Evolutionary conservation across 768 basidiomycete species (phyloP).

Genomic region (Tremella mesenterica): DNA sequence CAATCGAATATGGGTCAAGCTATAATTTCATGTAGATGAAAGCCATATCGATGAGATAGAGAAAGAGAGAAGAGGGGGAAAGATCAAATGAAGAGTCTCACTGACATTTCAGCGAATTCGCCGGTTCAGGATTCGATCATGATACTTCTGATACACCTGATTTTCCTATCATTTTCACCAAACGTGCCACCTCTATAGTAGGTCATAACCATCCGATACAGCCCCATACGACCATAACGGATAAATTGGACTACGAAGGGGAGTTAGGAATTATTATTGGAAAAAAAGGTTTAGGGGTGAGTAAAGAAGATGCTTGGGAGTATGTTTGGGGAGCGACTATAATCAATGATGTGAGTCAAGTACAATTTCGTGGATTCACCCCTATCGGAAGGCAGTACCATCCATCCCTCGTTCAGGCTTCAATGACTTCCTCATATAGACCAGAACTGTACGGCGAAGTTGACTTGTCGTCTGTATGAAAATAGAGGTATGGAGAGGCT

Average conservation of each 20-base stretch:
- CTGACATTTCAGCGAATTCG: slow-evolving; percentile 17
- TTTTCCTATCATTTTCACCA: slow-evolving; percentile 39
- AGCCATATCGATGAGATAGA: no score
- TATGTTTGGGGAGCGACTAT: slow-evolving; percentile 37
- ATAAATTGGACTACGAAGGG: slow-evolving; percentile 39
- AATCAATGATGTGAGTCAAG: slow-evolving; percentile 23
- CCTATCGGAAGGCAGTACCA: no score
- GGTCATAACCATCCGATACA: slow-evolving; percentile 21
- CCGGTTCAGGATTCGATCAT: slow-evolving; percentile 23
- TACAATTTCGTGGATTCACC: not conserved
- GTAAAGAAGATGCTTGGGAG: slow-evolving; percentile 36
- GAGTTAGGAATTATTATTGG: slow-evolving; percentile 40
- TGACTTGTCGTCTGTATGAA: no score
- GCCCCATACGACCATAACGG: slow-evolving; percentile 29
- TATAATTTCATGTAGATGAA: no score
- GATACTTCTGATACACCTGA: slow-evolving; percentile 29
- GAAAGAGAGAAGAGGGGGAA: no score
- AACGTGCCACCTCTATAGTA: slow-evolving; percentile 38
- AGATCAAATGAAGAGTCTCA: not conserved
- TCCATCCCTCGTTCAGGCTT: no score
- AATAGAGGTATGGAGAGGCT: no score
- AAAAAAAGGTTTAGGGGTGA: slow-evolving; percentile 25
- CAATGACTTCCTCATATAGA: no score
- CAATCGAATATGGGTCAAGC: no score
- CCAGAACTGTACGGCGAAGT: no score